phyloP scores from a whole-genome alignment of 1,139 yeast species.

The Magnusiomyces magnusii region DNA sequence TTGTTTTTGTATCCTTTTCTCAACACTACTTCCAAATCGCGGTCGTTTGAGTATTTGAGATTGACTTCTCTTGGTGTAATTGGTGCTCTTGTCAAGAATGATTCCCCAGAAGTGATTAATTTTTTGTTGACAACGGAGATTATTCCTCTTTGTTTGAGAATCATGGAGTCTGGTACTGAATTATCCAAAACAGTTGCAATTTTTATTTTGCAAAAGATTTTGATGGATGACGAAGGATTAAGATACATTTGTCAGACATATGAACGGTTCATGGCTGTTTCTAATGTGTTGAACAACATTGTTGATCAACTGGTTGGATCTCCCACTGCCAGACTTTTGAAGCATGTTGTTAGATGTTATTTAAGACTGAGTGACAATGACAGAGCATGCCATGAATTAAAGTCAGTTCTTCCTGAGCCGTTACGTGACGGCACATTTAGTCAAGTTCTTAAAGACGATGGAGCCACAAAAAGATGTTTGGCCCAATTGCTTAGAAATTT shows the following conservation, averaged over 20 bases:
- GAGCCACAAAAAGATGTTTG: constrained; percentile 79
- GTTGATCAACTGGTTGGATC: constrained; percentile 70
- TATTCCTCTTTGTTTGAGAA: constrained; percentile 86
- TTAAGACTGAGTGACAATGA: constrained; percentile 82
- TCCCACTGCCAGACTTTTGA: constrained; percentile 73
- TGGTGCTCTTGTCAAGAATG: constrained; percentile 95
- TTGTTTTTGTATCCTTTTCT: constrained; percentile 87
- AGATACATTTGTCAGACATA: constrained; percentile 90
- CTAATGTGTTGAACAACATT: constrained; percentile 81
- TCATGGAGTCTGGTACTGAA: constrained; percentile 94
- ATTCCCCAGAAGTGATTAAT: constrained; percentile 89
- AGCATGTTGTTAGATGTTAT: constrained; percentile 93
- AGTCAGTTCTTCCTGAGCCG: constrained; percentile 78
- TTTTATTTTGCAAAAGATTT: constrained; percentile 84
- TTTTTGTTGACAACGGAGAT: constrained; percentile 89
- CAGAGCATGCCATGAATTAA: constrained; percentile 84
- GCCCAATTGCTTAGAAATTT: constrained; percentile 75
- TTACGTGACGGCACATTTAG: constrained; percentile 88
- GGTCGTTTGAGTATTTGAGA: constrained; percentile 89
- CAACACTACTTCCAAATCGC: constrained; percentile 82
- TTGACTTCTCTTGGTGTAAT: constrained; percentile 92
- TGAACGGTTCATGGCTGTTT: constrained; percentile 91
- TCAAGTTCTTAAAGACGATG: constrained; percentile 71
- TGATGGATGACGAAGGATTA: constrained; percentile 86
- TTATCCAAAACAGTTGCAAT: constrained; percentile 94